Conservation (phyloP, 352 stramenopile genomes). For the Phytophthora pisi region DNA sequence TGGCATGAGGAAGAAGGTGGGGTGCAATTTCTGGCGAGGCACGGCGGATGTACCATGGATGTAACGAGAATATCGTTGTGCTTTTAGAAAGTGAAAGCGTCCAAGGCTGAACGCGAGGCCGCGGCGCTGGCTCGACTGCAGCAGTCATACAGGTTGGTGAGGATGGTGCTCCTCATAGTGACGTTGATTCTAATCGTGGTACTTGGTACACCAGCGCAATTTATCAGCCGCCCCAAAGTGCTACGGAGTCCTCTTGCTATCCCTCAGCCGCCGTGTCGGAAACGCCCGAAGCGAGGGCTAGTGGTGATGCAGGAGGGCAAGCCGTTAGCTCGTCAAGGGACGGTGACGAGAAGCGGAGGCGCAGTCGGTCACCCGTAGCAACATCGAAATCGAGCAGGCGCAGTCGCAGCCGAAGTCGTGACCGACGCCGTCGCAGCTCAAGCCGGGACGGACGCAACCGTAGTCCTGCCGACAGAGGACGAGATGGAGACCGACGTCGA, state of each 20-base stretch:
- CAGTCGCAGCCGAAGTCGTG: slow-evolving; percentile 28
- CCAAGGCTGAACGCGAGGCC: slow-evolving; percentile 78
- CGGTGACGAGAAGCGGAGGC: slow-evolving; percentile 19
- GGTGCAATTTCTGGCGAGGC: neutral
- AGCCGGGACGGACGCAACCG: slow-evolving; percentile 34
- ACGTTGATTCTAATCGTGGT: slow-evolving; percentile 4
- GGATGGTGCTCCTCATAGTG: neutral
- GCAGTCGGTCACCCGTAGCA: slow-evolving; percentile 29
- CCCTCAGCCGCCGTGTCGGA: neutral
- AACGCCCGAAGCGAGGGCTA: no score
- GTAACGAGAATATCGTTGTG: neutral
- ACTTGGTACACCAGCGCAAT: slow-evolving; percentile 40
- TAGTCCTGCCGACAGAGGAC: slow-evolving; percentile 23
- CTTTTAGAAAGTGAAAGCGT: slow-evolving; percentile 64
- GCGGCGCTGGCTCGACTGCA: slow-evolving; percentile 81
- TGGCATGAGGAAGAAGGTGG: slow-evolving; percentile 81
- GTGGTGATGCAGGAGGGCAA: neutral
- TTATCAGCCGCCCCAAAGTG: slow-evolving; percentile 42
- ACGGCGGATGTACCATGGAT: neutral
- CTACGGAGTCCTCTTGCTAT: slow-evolving; percentile 8
- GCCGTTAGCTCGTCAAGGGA: neutral
- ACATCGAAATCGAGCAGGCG: slow-evolving; percentile 7
- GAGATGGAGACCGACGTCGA: slow-evolving; percentile 36
- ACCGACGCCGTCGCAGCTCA: slow-evolving; percentile 29
- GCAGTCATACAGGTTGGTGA: slow-evolving; percentile 68